These are phyloP conservation scores for Solanum piurae DNA, from an alignment of 257 asterid species.

Conservation along the genomic window DNA sequence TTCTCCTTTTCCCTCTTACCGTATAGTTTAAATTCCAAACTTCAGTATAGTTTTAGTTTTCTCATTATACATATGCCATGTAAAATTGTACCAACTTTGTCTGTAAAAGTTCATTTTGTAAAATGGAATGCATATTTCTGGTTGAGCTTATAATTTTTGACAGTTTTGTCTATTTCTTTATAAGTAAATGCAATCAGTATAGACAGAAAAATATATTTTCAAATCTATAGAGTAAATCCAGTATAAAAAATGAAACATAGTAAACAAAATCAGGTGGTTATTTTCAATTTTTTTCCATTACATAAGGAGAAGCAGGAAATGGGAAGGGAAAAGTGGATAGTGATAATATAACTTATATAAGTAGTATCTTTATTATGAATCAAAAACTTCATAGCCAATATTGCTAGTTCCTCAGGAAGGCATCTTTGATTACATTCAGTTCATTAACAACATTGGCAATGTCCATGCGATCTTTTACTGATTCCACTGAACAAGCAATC, in stretches of 20 bases:
- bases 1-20: neutral
- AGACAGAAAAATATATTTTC: neutral
- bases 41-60: neutral
- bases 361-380: neutral
- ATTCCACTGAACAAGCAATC: conserved; percentile 2
- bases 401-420: neutral
- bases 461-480: conserved; percentile 12
- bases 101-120: neutral
- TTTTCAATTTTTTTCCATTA: neutral
- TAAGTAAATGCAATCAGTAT: neutral
- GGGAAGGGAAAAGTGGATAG: neutral
- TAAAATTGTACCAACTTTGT: neutral
- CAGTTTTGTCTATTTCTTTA: neutral
- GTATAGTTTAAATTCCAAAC: neutral
- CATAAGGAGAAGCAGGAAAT: neutral
- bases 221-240: neutral
- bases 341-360: neutral
- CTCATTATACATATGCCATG: neutral
- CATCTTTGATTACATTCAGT: neutral
- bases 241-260: neutral
- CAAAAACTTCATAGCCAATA: neutral
- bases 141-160: neutral
- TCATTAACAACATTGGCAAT: neutral
- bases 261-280: neutral
- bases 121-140: neutral